Evolutionary conservation across 257 asterid species (phyloP).

Genomic region (Plantago major): DNA sequence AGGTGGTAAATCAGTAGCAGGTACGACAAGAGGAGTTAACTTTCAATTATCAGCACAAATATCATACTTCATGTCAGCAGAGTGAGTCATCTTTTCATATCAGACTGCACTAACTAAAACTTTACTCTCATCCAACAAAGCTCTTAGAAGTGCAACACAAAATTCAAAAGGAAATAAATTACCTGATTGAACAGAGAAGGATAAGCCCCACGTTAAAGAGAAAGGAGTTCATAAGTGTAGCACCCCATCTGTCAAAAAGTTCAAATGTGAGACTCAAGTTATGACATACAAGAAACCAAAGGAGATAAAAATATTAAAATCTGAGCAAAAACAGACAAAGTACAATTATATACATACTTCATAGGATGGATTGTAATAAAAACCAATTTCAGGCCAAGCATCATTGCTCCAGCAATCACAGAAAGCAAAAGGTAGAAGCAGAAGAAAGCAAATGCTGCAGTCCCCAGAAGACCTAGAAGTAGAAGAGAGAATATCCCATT

Average conservation of each 20-base stretch:
- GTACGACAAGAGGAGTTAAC: neutral
- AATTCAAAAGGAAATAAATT: constrained; percentile 10
- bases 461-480: constrained; percentile 87
- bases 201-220: constrained; percentile 89
- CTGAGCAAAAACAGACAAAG: constrained; percentile 9
- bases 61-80: neutral
- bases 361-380: constrained; percentile 95
- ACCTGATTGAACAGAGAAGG: constrained; percentile 96
- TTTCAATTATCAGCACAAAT: constrained; percentile 1
- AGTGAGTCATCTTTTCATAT: neutral
- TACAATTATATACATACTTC: constrained; percentile 56
- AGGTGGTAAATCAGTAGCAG: neutral
- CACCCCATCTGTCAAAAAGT: constrained; percentile 71
- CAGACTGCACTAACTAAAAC: neutral
- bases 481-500: constrained; percentile 18
- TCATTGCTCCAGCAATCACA: constrained; percentile 98
- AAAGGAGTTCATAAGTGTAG: constrained; percentile 88
- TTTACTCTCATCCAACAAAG: constrained; percentile 1
- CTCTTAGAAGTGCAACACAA: constrained; percentile 18
- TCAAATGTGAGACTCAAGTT: constrained; percentile 21
- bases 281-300: constrained; percentile 6
- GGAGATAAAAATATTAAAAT: constrained; percentile 6
- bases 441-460: constrained; percentile 96
- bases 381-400: constrained; percentile 91
- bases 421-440: constrained; percentile 97